A percentile compares a stretch with the other conserved stretches of the same genome.
These are phyloP conservation scores for Prinsepia uniflora DNA, from an alignment of 306 rosid species.

Conservation along the genomic window DNA sequence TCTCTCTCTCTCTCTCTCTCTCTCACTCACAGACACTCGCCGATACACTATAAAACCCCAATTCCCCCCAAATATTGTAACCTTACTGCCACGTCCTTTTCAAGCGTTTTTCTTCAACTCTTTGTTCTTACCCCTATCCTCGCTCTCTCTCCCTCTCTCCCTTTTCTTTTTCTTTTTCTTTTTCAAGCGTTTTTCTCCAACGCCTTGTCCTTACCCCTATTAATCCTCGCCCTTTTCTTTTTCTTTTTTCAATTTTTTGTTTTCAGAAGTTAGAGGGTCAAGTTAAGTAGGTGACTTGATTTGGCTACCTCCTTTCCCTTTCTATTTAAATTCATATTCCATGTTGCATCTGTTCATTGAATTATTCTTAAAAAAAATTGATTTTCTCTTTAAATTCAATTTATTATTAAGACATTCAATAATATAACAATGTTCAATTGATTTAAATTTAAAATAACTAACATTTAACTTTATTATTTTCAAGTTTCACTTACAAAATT, in stretches of 20 bases:
- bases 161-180: neutral
- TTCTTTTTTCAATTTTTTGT: neutral
- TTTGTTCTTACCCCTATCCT: neutral
- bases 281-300: too few species aligned
- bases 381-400: too few species aligned
- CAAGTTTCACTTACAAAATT: too few species aligned
- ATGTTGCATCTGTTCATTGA: too few species aligned
- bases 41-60: neutral
- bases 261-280: too few species aligned
- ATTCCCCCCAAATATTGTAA: constrained; percentile 5
- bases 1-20: neutral
- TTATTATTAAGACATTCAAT: too few species aligned
- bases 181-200: constrained; percentile 4
- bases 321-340: neutral
- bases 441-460: too few species aligned
- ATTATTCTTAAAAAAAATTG: too few species aligned
- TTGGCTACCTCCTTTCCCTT: neutral
- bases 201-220: neutral
- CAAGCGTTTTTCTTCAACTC: constrained; percentile 3
- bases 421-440: too few species aligned
- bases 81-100: constrained; percentile 2
- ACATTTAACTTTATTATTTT: too few species aligned
- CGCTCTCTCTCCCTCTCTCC: neutral
- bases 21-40: neutral
- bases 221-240: too few species aligned